Percentiles rank a stretch among this genome's conserved stretches.
These are phyloP conservation scores for Trametes pubescens DNA, from an alignment of 1,284 basidiomycete genomes.

Conservation along the genomic window DNA sequence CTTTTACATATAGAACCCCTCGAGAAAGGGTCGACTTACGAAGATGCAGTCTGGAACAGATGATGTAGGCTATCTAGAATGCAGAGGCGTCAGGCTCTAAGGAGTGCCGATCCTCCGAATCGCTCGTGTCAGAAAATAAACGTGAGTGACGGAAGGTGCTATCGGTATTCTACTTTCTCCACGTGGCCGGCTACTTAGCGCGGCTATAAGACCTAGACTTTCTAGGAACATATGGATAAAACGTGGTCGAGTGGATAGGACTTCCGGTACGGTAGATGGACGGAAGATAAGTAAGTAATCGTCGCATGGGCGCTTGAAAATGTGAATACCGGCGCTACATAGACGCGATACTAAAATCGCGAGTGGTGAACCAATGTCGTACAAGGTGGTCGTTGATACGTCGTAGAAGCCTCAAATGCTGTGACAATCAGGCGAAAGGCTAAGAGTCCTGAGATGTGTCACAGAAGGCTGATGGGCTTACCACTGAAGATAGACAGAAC, in stretches of 20 bases:
- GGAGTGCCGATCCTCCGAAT: background rate
- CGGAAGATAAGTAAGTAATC: too few species aligned
- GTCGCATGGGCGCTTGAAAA: too few species aligned
- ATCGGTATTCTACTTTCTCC: background rate
- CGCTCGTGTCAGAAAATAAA: background rate
- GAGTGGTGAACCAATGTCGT: background rate
- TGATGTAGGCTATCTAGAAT: background rate
- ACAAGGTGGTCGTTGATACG: background rate
- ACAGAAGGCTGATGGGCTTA: background rate
- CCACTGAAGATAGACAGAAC: background rate
- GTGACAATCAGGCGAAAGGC: background rate
- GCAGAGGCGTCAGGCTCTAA: background rate
- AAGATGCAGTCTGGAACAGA: background rate
- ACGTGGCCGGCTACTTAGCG: conserved; percentile 9
- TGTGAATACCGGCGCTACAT: too few species aligned
- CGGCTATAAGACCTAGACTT: background rate
- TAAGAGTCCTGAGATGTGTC: background rate
- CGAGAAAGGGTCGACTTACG: background rate
- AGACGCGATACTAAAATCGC: background rate
- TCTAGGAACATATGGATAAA: background rate
- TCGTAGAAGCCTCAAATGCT: background rate
- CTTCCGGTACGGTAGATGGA: too few species aligned
- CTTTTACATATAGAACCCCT: background rate
- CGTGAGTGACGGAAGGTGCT: background rate
- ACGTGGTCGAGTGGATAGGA: background rate